These are phyloP conservation scores for Sporopachydermia quercuum DNA, from an alignment of 805 yeast species.

Conservation along the genomic window DNA sequence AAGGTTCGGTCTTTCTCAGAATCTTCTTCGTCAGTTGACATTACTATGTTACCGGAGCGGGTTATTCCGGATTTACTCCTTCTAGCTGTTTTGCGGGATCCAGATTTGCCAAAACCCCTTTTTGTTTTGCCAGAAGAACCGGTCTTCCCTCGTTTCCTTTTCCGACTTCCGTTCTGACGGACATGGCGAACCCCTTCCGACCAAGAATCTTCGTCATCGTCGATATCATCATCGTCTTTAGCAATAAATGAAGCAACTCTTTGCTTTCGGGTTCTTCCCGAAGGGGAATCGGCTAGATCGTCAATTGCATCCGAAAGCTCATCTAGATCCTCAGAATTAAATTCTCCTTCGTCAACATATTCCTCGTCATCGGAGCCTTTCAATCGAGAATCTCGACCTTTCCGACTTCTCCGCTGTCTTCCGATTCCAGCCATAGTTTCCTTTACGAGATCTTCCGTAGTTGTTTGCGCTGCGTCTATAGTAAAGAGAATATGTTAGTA, in stretches of 20 bases:
- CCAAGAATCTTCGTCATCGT: slow-evolving; percentile 8
- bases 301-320: slow-evolving; percentile 7
- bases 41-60: slow-evolving; percentile 13
- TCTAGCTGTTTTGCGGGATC: slow-evolving; percentile 6
- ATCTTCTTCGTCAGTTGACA: slow-evolving; percentile 13
- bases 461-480: background rate
- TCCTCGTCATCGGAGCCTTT: slow-evolving; percentile 15
- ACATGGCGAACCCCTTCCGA: slow-evolving; percentile 4
- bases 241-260: slow-evolving; percentile 25
- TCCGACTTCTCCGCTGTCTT: background rate
- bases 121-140: no score
- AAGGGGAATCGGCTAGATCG: slow-evolving; percentile 20
- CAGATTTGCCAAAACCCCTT: no score
- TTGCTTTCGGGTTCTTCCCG: slow-evolving; percentile 28
- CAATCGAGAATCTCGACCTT: slow-evolving; percentile 2
- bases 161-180: slow-evolving; percentile 7
- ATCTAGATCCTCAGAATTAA: slow-evolving; percentile 7
- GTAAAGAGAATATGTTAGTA: no score
- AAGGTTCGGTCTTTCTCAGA: slow-evolving; percentile 14
- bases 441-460: background rate
- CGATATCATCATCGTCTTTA: slow-evolving; percentile 12
- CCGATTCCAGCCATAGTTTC: background rate
- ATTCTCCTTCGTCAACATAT: slow-evolving; percentile 7
- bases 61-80: slow-evolving; percentile 8
- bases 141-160: slow-evolving; percentile 8